Evolutionary conservation across 2,329 filamentous ascomycete species (phyloP).

Genomic region (Colletotrichum abscissum): DNA sequence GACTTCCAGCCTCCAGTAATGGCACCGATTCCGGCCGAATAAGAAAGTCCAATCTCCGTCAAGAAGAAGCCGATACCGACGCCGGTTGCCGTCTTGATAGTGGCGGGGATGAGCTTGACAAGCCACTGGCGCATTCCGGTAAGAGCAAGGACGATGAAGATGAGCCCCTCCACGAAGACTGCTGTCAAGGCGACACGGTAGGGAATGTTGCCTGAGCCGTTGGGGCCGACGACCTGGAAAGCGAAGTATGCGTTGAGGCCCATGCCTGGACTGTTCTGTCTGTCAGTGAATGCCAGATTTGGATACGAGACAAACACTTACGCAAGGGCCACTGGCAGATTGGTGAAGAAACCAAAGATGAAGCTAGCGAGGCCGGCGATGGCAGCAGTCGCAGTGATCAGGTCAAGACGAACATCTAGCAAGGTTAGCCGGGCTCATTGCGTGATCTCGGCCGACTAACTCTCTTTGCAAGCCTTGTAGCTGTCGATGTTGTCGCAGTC

Average conservation of each 20-base stretch:
- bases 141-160: constrained; percentile 72
- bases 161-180: constrained; percentile 73
- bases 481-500: constrained; percentile 60
- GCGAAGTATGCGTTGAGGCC: constrained; percentile 76
- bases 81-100: constrained; percentile 73
- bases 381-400: constrained; percentile 87
- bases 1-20: constrained; percentile 74
- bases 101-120: constrained; percentile 72
- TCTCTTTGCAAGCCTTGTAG: constrained; percentile 59
- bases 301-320: constrained; percentile 53
- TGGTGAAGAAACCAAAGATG: constrained; percentile 83
- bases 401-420: constrained; percentile 75
- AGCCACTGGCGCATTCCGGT: constrained; percentile 81
- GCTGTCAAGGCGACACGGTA: constrained; percentile 72
- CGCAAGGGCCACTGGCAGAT: constrained; percentile 82
- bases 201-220: constrained; percentile 66
- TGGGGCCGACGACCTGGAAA: constrained; percentile 73
- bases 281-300: constrained; percentile 20
- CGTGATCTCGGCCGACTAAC: constrained; percentile 43
- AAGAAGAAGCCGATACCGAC: constrained; percentile 75
- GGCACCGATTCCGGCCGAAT: constrained; percentile 84
- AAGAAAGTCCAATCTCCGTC: constrained; percentile 75
- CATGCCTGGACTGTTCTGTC: constrained; percentile 68
- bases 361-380: constrained; percentile 81
- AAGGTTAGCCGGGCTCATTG: constrained; percentile 9